Evolutionary conservation across 257 asterid species (phyloP).

Genomic region (Capsicum pubescens): DNA sequence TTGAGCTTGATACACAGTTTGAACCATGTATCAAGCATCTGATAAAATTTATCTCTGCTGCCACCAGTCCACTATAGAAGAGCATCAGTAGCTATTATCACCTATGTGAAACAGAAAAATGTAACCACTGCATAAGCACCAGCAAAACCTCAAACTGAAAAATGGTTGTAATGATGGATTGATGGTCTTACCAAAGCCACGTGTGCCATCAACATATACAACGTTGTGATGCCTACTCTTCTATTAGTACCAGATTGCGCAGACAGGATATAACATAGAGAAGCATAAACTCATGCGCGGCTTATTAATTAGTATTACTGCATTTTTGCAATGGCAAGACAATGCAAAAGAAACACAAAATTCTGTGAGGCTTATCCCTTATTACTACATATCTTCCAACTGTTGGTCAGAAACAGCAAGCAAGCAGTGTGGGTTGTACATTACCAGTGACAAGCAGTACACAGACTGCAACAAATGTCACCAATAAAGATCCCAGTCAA

Average conservation of each 20-base stretch:
- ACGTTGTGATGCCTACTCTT: neutral
- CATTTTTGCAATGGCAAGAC: neutral
- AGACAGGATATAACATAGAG: neutral
- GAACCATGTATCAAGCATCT: no score
- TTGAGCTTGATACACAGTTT: no score
- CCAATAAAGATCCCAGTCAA: neutral
- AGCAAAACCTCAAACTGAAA: no score
- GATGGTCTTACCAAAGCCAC: neutral
- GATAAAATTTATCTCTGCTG: no score
- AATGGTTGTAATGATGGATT: neutral
- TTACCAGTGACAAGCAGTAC: neutral
- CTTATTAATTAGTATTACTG: neutral
- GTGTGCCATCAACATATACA: neutral
- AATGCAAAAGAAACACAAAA: neutral
- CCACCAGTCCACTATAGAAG: no score
- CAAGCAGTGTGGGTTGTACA: neutral
- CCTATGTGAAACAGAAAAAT: no score
- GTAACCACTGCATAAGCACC: no score
- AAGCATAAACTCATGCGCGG: neutral
- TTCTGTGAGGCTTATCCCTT: neutral
- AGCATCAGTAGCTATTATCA: no score
- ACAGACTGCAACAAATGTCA: neutral
- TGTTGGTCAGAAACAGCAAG: neutral
- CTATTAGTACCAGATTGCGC: neutral
- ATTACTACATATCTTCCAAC: neutral